Conservation (phyloP, 129 eudicot species). For the Arctium lappa region DNA sequence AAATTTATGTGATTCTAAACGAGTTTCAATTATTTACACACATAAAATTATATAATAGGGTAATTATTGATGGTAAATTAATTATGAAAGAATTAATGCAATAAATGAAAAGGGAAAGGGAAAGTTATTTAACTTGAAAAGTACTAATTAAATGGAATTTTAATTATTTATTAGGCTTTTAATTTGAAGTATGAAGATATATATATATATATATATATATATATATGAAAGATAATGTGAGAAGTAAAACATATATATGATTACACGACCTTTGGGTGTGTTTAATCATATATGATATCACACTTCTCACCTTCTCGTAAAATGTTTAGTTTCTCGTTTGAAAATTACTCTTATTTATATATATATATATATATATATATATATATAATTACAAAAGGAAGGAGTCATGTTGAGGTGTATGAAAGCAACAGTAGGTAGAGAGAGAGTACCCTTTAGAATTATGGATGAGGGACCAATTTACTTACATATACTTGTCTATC, state of each 20-base stretch:
- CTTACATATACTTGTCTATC: conserved; percentile 27
- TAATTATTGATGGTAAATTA: not conserved
- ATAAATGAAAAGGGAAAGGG: not conserved
- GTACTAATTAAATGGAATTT: not conserved
- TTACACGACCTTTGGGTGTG: no score
- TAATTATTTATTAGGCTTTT: not conserved
- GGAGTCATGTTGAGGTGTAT: conserved; percentile 41
- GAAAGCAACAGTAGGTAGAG: conserved; percentile 37
- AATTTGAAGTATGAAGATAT: conserved; percentile 6
- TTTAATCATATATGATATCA: no score
- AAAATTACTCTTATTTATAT: no score
- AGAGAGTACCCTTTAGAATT: conserved; percentile 37
- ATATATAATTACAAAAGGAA: conserved; percentile 7
- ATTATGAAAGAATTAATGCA: not conserved
- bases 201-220: not conserved
- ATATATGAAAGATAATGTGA: no score
- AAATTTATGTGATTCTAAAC: not conserved
- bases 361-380: no score
- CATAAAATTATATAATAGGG: not conserved
- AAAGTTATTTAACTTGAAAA: no score
- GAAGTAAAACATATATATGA: no score
- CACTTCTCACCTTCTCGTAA: no score
- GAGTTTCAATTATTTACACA: not conserved
- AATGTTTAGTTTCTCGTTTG: no score
- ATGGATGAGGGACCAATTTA: conserved; percentile 40